Conservation (phyloP, 345 rosid genomes). For the Nephelium lappaceum region DNA sequence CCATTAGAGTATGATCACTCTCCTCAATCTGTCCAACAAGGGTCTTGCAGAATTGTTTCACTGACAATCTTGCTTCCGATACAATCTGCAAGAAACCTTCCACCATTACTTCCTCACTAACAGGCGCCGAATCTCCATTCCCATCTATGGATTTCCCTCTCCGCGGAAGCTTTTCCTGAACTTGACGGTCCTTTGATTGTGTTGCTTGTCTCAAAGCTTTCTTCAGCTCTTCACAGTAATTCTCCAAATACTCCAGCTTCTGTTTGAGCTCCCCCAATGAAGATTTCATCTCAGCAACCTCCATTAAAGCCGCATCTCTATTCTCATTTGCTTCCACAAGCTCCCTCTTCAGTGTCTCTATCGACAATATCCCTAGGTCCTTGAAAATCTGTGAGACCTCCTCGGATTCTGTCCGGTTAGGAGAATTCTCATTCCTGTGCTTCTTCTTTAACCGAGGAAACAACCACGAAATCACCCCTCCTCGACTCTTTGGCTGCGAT, state of each 20-base stretch:
- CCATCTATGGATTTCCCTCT: slow-evolving; percentile 46
- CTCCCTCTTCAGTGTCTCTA: slow-evolving; percentile 74
- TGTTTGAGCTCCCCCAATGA: slow-evolving; percentile 70
- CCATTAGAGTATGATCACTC: slow-evolving; percentile 52
- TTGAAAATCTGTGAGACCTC: slow-evolving; percentile 68
- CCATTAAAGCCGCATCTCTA: slow-evolving; percentile 70
- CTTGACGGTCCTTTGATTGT: slow-evolving; percentile 35
- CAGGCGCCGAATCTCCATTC: slow-evolving; percentile 60
- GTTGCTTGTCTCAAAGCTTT: slow-evolving; percentile 74
- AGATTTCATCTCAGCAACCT: slow-evolving; percentile 78
- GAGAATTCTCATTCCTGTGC: slow-evolving; percentile 62
- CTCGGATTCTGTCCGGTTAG: slow-evolving; percentile 73
- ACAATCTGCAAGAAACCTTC: slow-evolving; percentile 94
- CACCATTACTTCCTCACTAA: slow-evolving; percentile 83
- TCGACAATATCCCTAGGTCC: slow-evolving; percentile 57
- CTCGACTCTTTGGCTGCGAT: slow-evolving; percentile 60
- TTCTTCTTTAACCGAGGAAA: slow-evolving; percentile 81
- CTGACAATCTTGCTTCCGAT: slow-evolving; percentile 88
- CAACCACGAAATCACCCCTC: slow-evolving; percentile 82
- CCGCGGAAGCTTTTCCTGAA: slow-evolving; percentile 32
- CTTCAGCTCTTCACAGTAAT: slow-evolving; percentile 80
- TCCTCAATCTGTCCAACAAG: slow-evolving; percentile 73
- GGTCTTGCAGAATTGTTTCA: slow-evolving; percentile 90
- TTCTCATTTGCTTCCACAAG: slow-evolving; percentile 75
- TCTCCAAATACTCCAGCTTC: slow-evolving; percentile 84